Evolutionary conservation across 2,329 filamentous ascomycete species (phyloP).

Genomic region (Incumbomyces lentus): DNA sequence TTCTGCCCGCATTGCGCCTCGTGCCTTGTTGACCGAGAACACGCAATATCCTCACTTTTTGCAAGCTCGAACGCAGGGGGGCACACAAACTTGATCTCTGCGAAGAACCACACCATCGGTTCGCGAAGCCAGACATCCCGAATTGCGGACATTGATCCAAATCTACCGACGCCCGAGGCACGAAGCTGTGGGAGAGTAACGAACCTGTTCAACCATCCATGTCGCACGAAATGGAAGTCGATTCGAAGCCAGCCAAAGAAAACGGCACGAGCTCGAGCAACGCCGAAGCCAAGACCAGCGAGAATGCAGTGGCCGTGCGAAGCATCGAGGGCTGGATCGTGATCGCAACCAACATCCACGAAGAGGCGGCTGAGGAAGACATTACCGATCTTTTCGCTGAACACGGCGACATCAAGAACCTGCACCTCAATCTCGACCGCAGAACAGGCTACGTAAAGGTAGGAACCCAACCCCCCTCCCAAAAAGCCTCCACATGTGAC

Average conservation of each 20-base stretch:
- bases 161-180: no score
- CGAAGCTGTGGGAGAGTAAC: no score
- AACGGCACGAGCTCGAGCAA: constrained; percentile 14
- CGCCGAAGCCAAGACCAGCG: constrained; percentile 33
- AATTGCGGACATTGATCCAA: not conserved
- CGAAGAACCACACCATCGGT: no score
- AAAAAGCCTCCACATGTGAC: no score
- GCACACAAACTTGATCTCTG: no score
- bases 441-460: constrained; percentile 61
- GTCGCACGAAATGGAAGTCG: constrained; percentile 22
- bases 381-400: constrained; percentile 56
- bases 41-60: no score
- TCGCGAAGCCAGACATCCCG: not conserved
- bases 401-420: constrained; percentile 57
- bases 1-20: no score
- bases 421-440: constrained; percentile 56
- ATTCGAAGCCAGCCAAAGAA: constrained; percentile 18
- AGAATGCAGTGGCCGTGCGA: constrained; percentile 47
- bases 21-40: no score
- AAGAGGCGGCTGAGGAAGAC: constrained; percentile 58
- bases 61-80: no score
- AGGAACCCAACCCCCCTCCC: no score
- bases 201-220: constrained; percentile 1
- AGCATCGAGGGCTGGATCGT: constrained; percentile 62
- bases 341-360: constrained; percentile 58